These are phyloP conservation scores for Francoa sonchifolia DNA, from an alignment of 441 rosid species.

Conservation along the genomic window DNA sequence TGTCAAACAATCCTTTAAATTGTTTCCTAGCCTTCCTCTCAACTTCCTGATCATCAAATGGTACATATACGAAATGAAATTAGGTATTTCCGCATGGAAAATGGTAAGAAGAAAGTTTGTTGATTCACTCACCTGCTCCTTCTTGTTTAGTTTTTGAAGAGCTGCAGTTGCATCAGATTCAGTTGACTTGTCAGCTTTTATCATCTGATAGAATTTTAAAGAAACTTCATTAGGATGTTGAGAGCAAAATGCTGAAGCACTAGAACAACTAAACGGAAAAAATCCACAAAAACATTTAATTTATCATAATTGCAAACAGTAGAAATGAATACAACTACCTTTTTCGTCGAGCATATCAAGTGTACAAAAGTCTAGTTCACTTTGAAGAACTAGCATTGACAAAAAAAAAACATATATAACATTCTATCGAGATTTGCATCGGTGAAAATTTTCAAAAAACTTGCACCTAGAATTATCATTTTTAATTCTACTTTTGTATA, in stretches of 20 bases:
- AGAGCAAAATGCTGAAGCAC: background rate
- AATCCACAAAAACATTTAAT: too few species aligned
- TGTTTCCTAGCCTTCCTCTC: conserved; percentile 68
- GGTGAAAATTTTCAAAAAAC: too few species aligned
- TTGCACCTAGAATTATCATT: too few species aligned
- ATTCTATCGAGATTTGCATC: too few species aligned
- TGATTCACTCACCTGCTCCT: conserved; percentile 48
- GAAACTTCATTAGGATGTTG: too few species aligned
- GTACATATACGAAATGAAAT: background rate
- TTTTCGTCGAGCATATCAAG: too few species aligned
- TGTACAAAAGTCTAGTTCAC: too few species aligned
- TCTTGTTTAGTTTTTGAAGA: conserved; percentile 65
- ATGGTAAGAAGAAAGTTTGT: background rate
- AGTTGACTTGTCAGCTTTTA: conserved; percentile 42
- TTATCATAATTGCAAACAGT: too few species aligned
- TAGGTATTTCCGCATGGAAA: background rate
- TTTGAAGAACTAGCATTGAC: too few species aligned
- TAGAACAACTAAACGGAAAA: background rate
- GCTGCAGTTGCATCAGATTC: conserved; percentile 62
- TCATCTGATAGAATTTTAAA: conserved; percentile 31
- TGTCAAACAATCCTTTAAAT: conserved; percentile 86
- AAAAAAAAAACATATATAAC: too few species aligned
- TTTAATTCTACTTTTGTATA: too few species aligned
- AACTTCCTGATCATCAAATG: conserved; percentile 38
- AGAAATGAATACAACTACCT: too few species aligned